A percentile compares a stretch with the other conserved stretches of the same genome.
phyloP scores from a whole-genome alignment of 2,329 filamentous ascomycete species.

The Xylogone sp. region DNA sequence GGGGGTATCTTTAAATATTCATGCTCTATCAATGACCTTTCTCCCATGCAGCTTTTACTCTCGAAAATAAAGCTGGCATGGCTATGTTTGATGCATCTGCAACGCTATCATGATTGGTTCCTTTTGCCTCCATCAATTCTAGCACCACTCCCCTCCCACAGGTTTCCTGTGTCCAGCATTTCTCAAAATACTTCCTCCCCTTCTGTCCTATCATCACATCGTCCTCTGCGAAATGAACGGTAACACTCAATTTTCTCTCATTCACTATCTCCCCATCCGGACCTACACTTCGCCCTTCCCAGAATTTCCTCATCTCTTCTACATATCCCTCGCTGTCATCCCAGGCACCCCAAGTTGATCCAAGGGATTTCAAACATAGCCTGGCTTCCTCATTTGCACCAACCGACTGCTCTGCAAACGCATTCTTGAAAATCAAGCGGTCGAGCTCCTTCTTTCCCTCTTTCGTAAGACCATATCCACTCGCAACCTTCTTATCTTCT shows the following conservation, averaged over 20 bases:
- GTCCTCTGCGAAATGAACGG: slow-evolving; percentile 28
- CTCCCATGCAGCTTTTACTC: neutral
- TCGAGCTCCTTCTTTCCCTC: slow-evolving; percentile 10
- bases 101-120: slow-evolving; percentile 36
- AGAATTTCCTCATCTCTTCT: slow-evolving; percentile 8
- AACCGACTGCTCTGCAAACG: slow-evolving; percentile 20
- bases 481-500: slow-evolving; percentile 8
- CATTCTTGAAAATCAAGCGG: slow-evolving; percentile 11
- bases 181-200: slow-evolving; percentile 38
- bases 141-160: slow-evolving; percentile 30
- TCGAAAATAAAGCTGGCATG: neutral
- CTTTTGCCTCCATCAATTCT: slow-evolving; percentile 22
- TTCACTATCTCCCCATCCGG: slow-evolving; percentile 1
- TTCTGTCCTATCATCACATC: slow-evolving; percentile 39
- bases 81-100: neutral
- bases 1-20: too few relatives aligned
- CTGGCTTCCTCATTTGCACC: slow-evolving; percentile 26
- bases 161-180: slow-evolving; percentile 32
- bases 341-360: slow-evolving; percentile 8
- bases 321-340: slow-evolving; percentile 19
- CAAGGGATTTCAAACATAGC: slow-evolving; percentile 20
- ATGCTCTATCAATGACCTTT: neutral
- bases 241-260: slow-evolving; percentile 13
- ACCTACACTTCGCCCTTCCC: slow-evolving; percentile 9
- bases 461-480: slow-evolving; percentile 14